A percentile compares a stretch with the other conserved stretches of the same genome.
These are phyloP conservation scores for Atalantia buxifolia DNA, from an alignment of 345 rosid genomes.

Conservation along the genomic window DNA sequence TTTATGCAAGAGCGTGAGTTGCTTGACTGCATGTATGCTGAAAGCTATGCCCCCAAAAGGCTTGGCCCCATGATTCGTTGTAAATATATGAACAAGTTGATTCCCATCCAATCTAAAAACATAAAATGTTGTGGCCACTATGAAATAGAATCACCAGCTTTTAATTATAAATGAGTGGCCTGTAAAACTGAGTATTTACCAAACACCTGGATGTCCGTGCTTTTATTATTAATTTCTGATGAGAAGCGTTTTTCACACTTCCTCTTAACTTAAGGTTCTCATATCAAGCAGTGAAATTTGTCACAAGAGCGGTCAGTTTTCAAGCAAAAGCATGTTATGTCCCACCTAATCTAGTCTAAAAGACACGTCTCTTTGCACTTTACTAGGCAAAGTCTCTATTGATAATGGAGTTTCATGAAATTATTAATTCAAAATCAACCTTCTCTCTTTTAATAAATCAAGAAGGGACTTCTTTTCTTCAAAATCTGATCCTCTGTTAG, in stretches of 20 bases:
- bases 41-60: conserved; percentile 1
- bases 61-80: background rate
- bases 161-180: background rate
- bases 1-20: background rate
- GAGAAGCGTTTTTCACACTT: too few species aligned
- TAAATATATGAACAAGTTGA: conserved; percentile 1
- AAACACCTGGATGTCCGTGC: background rate
- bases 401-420: background rate
- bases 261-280: too few species aligned
- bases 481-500: conserved; percentile 2
- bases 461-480: background rate
- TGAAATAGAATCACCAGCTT: background rate
- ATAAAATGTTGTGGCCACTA: background rate
- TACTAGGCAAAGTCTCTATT: background rate
- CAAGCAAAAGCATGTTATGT: background rate
- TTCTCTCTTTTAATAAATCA: background rate
- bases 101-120: background rate
- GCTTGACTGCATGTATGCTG: background rate
- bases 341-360: background rate
- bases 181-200: background rate
- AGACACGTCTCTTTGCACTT: background rate
- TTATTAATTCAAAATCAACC: background rate
- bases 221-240: too few species aligned
- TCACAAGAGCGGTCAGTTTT: background rate
- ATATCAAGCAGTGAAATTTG: background rate